These are phyloP conservation scores for Zymoseptoria ardabiliae DNA, from an alignment of 2,329 filamentous ascomycete species.

Conservation along the genomic window DNA sequence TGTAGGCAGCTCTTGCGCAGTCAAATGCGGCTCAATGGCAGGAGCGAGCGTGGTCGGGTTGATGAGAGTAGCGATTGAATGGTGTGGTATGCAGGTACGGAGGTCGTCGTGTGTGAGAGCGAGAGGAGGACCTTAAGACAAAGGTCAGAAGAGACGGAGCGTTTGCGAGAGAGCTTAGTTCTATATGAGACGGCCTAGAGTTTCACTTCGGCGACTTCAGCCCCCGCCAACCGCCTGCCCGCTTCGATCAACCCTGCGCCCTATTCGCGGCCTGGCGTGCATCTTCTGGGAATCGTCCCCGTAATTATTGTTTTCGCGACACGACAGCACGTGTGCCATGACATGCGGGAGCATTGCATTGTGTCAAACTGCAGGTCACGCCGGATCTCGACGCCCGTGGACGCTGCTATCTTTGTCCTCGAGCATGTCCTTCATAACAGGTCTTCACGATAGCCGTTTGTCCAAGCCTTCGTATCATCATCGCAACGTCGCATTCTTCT, in stretches of 20 bases:
- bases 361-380: background rate
- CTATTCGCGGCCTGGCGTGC: background rate
- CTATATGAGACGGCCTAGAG: background rate
- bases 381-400: background rate
- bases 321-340: background rate
- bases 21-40: background rate
- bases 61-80: background rate
- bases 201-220: background rate
- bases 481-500: background rate
- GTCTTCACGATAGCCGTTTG: background rate
- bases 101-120: background rate
- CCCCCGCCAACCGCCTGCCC: background rate
- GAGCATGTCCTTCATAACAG: background rate
- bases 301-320: background rate
- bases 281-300: background rate
- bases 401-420: background rate
- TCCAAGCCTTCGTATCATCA: background rate
- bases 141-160: background rate
- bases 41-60: background rate
- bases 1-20: background rate
- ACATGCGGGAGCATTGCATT: background rate
- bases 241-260: background rate
- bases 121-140: background rate
- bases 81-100: background rate
- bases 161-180: background rate